Base-by-base conservation (phyloP, 2,329 filamentous ascomycete species). In the Ilyonectria robusta region DNA sequence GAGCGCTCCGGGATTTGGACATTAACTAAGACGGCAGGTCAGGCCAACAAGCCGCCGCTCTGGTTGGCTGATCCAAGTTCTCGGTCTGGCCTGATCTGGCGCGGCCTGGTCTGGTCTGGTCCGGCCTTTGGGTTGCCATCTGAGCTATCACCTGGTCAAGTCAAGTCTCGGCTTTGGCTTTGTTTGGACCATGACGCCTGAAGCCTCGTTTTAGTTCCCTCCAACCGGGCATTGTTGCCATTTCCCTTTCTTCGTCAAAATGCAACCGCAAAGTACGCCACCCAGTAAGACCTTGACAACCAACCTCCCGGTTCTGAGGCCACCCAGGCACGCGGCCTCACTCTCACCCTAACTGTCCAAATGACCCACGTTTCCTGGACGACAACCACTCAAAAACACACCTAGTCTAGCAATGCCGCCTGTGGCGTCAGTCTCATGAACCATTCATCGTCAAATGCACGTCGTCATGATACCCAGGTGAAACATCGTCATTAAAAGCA, bases 401-500 rank as follows among this genome's bases (percentile, higher is more conserved):
- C 31, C 31, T 11, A 9, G 31, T 33, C 31, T 9, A 33, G 31
- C 11, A 33, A 33, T 33, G 31, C 11, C 31, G 31, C 40, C 40
- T 3, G 37, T 42, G n/a, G 40, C 40, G 15, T 6, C 40, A n/a
- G 40, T 17, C 40, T 42, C 40, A 42, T 19, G n/a, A 21, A n/a
- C 15, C 33, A 59, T 50, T 59, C 31, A 23, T 35, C 13, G 46
- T n/a, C 21, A 21, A 15, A 59, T 46, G 21, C 51, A 29, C 59
- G 19, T 46, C 31, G 23, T 51, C 33, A 55, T 54, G 26, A 54
- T 55, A 54, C 62, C 62, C 51, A 65, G 62, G 50, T 48, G n/a
- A 57, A 60, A 59, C 29, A 48, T 54, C 44, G 33, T 65, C 23
- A 56, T 60, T 65, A 50, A 65, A 60, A 60, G 19, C 46, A 56